These are phyloP conservation scores for Solanum pimpinellifolium DNA, from an alignment of 257 asterid genomes.

Conservation along the genomic window DNA sequence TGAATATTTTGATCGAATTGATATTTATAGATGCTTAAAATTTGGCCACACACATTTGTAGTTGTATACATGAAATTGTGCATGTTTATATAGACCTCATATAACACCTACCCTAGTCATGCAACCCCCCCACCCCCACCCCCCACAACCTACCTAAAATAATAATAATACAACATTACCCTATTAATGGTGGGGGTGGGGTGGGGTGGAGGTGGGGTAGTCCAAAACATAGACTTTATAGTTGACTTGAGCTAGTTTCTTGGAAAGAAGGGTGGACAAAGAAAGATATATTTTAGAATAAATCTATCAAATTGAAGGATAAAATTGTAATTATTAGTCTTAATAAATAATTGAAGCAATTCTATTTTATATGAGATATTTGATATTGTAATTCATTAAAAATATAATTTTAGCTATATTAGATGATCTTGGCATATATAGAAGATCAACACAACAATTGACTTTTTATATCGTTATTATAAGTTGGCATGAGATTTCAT, in stretches of 20 bases:
- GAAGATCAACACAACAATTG: background rate
- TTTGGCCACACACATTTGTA: background rate
- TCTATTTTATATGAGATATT: background rate
- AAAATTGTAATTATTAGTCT: background rate
- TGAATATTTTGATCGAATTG: background rate
- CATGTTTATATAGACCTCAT: background rate
- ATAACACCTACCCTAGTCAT: background rate
- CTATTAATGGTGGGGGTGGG: background rate
- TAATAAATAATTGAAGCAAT: background rate
- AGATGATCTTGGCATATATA: background rate
- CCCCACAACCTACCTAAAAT: background rate
- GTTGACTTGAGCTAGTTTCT: slow-evolving; percentile 13
- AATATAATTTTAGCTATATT: background rate
- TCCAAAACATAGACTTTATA: background rate
- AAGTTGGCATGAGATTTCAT: background rate
- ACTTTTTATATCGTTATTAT: too few species aligned
- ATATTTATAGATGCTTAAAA: too few species aligned
- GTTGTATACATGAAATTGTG: background rate
- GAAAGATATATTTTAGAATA: background rate
- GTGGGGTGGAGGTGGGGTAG: background rate
- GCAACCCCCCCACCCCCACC: background rate
- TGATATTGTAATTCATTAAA: background rate
- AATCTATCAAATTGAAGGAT: background rate
- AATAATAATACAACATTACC: background rate
- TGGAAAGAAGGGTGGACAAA: slow-evolving; percentile 1